Conservation (phyloP, 2,329 filamentous ascomycete genomes). For the Aspergillus novoparasiticus region DNA sequence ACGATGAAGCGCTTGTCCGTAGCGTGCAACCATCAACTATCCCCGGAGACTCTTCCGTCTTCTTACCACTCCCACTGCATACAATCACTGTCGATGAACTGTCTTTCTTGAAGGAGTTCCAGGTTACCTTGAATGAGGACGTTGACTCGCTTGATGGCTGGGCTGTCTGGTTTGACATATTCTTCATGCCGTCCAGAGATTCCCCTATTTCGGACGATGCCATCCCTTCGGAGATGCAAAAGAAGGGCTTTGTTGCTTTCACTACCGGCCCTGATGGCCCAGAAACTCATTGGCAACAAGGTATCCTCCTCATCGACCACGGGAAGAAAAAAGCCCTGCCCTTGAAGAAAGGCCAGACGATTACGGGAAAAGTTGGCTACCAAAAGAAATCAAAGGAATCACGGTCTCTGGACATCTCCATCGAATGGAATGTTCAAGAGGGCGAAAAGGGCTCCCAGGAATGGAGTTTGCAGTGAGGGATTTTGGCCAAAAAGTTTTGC, state of each 20-base stretch:
- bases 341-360: constrained; percentile 57
- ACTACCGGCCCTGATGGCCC: constrained; percentile 78
- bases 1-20: constrained; percentile 79
- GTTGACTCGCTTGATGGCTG: constrained; percentile 79
- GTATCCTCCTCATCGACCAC: constrained; percentile 69
- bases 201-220: constrained; percentile 57
- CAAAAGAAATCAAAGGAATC: constrained; percentile 69
- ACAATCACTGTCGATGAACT: constrained; percentile 71
- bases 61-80: constrained; percentile 77
- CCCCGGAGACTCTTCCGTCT: constrained; percentile 60
- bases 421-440: constrained; percentile 61
- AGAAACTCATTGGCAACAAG: constrained; percentile 90
- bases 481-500: constrained; percentile 6
- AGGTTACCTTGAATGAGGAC: constrained; percentile 61
- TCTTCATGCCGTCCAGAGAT: constrained; percentile 70
- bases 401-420: constrained; percentile 66
- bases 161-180: constrained; percentile 91
- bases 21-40: constrained; percentile 63
- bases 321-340: constrained; percentile 50
- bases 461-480: constrained; percentile 43
- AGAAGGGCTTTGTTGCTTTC: constrained; percentile 71
- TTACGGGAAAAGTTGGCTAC: constrained; percentile 72
- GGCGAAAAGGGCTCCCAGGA: constrained; percentile 44
- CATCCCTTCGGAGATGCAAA: constrained; percentile 61
- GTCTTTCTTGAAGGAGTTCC: constrained; percentile 71